A percentile compares a stretch with the other conserved stretches of the same genome.
phyloP scores from a whole-genome alignment of 2,329 filamentous ascomycete genomes.

The Pseudopithomyces maydicus region DNA sequence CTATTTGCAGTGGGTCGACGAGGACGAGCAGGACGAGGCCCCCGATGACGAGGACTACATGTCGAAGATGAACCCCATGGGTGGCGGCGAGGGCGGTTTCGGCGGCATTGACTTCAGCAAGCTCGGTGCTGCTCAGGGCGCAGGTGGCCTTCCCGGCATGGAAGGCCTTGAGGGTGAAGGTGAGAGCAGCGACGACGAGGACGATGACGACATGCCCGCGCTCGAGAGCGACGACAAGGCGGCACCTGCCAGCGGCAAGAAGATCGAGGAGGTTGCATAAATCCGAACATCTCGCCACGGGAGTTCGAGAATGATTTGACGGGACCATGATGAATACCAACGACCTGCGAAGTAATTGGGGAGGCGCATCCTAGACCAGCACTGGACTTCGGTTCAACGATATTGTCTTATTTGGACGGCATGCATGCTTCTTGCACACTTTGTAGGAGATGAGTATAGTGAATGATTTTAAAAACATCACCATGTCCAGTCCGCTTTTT shows the following conservation, averaged over 20 bases:
- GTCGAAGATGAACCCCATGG: constrained; percentile 60
- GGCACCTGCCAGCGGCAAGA: constrained; percentile 39
- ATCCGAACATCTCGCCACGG: background rate
- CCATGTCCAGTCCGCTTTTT: background rate
- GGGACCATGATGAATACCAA: background rate
- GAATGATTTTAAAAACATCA: constrained; percentile 16
- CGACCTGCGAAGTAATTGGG: constrained; percentile 6
- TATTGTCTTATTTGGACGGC: constrained; percentile 4
- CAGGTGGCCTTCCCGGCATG: constrained; percentile 48
- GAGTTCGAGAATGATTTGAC: background rate
- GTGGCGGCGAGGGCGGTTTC: constrained; percentile 67
- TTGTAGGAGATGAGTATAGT: constrained; percentile 20
- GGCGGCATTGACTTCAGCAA: constrained; percentile 94
- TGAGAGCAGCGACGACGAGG: constrained; percentile 60
- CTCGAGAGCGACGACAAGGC: constrained; percentile 52
- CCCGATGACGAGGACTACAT: constrained; percentile 75
- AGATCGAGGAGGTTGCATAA: constrained; percentile 54
- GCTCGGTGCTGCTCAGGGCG: constrained; percentile 62
- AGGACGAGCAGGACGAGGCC: constrained; percentile 95
- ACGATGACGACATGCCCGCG: constrained; percentile 81
- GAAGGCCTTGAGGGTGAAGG: constrained; percentile 41
- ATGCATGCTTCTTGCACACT: constrained; percentile 8
- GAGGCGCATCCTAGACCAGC: background rate
- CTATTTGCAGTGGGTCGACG: constrained; percentile 77
- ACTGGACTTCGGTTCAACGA: background rate